Conservation (phyloP, 441 rosid species). For the Populus hybrid region DNA sequence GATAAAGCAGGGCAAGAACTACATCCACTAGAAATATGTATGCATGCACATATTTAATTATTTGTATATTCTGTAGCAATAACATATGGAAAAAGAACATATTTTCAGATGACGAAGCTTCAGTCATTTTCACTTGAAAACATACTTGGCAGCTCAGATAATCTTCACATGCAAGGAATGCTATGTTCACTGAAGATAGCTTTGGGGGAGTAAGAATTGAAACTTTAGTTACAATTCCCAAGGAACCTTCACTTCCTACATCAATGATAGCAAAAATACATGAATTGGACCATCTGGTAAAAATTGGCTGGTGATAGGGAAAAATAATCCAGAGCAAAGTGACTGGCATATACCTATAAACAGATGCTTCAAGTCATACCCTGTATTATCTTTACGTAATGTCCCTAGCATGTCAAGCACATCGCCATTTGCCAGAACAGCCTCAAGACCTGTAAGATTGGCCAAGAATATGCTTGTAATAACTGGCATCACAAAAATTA, state of each 20-base stretch:
- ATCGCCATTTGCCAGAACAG: slow-evolving; percentile 83
- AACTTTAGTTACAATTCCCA: slow-evolving; percentile 92
- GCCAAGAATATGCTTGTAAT: slow-evolving; percentile 3
- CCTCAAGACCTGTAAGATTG: slow-evolving; percentile 67
- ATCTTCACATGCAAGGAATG: slow-evolving; percentile 87
- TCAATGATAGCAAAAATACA: slow-evolving; percentile 17
- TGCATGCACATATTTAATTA: neutral
- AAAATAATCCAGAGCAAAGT: neutral
- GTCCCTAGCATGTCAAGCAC: slow-evolving; percentile 95
- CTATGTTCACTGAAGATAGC: slow-evolving; percentile 75
- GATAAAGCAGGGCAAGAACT: neutral
- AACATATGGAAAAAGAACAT: neutral
- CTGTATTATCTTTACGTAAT: slow-evolving; percentile 92
- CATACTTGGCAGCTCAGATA: slow-evolving; percentile 87
- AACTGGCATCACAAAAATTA: slow-evolving; percentile 10
- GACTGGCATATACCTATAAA: slow-evolving; percentile 60
- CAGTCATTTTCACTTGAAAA: slow-evolving; percentile 2
- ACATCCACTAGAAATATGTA: neutral
- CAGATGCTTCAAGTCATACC: slow-evolving; percentile 91
- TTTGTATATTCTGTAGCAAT: neutral
- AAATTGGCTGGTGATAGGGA: slow-evolving; percentile 8
- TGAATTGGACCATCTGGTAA: slow-evolving; percentile 6
- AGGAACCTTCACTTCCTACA: slow-evolving; percentile 92
- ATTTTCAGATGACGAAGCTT: neutral
- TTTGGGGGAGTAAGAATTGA: slow-evolving; percentile 80